Evolutionary conservation across 1,284 basidiomycete species (phyloP).

Genomic region (Puccinia polysora): DNA sequence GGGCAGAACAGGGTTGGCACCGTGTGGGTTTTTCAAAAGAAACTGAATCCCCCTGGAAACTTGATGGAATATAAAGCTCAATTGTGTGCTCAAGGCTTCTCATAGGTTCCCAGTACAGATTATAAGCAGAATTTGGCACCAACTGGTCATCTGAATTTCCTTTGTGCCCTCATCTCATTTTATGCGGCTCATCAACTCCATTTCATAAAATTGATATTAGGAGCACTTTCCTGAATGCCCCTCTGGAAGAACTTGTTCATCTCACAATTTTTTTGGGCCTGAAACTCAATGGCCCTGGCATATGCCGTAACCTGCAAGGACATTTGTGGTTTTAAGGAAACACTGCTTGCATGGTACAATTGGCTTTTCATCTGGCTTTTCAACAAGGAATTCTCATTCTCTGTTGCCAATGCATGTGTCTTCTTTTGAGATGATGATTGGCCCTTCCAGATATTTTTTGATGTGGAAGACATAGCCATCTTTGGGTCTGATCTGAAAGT

Average conservation of each 20-base stretch:
- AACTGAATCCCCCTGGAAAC: neutral
- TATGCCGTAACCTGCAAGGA: neutral
- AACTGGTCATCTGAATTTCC: neutral
- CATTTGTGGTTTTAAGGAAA: neutral
- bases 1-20: neutral
- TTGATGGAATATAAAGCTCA: too few relatives aligned
- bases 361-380: neutral
- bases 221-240: neutral
- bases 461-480: neutral
- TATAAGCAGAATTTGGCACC: too few relatives aligned
- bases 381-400: neutral
- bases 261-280: neutral
- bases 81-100: too few relatives aligned
- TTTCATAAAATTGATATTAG: slow-evolving; percentile 1
- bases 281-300: neutral
- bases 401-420: neutral
- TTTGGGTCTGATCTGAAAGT: too few relatives aligned
- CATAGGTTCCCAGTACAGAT: too few relatives aligned
- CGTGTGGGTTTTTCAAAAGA: neutral
- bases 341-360: neutral
- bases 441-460: neutral
- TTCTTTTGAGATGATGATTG: neutral
- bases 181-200: neutral
- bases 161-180: neutral
- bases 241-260: too few relatives aligned